Conservation (phyloP, 2,329 filamentous ascomycete species). For the Chrysoporthe puriensis region DNA sequence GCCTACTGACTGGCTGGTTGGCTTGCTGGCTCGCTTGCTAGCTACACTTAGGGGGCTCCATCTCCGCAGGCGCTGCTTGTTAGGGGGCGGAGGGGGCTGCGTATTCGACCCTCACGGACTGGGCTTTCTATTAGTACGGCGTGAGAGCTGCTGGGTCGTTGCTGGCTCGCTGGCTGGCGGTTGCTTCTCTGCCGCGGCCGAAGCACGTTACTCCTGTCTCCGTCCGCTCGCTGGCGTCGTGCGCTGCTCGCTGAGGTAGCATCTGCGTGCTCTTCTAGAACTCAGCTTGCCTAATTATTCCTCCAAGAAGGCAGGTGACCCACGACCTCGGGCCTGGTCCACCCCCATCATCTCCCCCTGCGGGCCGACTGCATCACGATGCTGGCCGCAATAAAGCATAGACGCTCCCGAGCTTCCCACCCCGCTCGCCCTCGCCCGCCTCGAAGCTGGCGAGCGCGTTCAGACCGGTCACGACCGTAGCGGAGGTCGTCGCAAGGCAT, state of each 20-base stretch:
- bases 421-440: conserved; percentile 77
- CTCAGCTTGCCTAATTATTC: conserved; percentile 10
- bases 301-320: not conserved
- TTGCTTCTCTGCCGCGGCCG: not conserved
- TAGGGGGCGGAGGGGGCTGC: too few species aligned
- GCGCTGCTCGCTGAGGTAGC: not conserved
- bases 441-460: conserved; percentile 94
- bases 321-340: not conserved
- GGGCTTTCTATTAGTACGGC: too few species aligned
- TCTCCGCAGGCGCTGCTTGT: too few species aligned
- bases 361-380: not conserved
- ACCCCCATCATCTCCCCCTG: not conserved
- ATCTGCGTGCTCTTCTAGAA: not conserved
- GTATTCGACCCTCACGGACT: too few species aligned
- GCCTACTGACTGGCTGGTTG: too few species aligned
- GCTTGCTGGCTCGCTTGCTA: too few species aligned
- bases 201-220: not conserved
- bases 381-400: not conserved
- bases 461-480: conserved; percentile 90
- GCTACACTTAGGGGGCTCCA: too few species aligned
- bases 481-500: conserved; percentile 87
- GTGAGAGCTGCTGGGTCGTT: too few species aligned
- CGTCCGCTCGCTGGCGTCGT: not conserved
- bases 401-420: conserved; percentile 74
- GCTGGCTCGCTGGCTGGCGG: too few species aligned